Base-by-base conservation (phyloP, 345 rosid species). In the Rhodomyrtus tomentosa region DNA sequence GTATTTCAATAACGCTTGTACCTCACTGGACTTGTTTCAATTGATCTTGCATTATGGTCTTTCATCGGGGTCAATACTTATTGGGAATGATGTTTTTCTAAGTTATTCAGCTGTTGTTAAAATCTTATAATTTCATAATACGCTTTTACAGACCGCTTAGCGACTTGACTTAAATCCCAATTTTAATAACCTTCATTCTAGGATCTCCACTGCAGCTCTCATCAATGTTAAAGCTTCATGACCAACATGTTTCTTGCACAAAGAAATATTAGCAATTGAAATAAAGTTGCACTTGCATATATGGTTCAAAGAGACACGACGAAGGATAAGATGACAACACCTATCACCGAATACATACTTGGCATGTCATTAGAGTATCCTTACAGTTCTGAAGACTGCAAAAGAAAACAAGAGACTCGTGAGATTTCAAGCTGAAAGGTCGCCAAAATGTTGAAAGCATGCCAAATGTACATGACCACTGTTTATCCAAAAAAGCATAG, bases 321-420 rank as follows among this genome's bases (percentile, higher is more conserved):
- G 32, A 3, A 32, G 76, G 76, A 4, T 32, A 62, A 62, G 74
- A 68, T 32, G 24, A 68, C 45, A 32, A 68, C 76, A 68, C 45
- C 76, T 32, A 68, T 68, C 42, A 10, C 81, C 56, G 21, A 53
- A 83, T 84, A 90, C 93, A 36, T 92, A 94, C 98, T 88, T 95
- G 98, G 88, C 95, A 90, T 50, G 94, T 87, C 68, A 93, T 89
- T 82, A 95, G 98, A 22, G 93, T 84, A 83, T 91, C 94, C 91
- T 92, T 92, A 86, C 98, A 95, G 55, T 84, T 92, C 72, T 93
- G 92, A 58, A 97, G 96, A 88, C 99, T 97, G 98, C 90, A 32
- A 32, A 62, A 68, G 8, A 45, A 68, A 16, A 68, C 32, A 68
- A 68, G 12, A 68, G 18, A 32, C 76, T 68, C 76, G 16, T 68